Percentiles rank a stretch among this genome's conserved stretches.
Conservation (phyloP, 768 basidiomycete species). For the Kwoniella europaea region DNA sequence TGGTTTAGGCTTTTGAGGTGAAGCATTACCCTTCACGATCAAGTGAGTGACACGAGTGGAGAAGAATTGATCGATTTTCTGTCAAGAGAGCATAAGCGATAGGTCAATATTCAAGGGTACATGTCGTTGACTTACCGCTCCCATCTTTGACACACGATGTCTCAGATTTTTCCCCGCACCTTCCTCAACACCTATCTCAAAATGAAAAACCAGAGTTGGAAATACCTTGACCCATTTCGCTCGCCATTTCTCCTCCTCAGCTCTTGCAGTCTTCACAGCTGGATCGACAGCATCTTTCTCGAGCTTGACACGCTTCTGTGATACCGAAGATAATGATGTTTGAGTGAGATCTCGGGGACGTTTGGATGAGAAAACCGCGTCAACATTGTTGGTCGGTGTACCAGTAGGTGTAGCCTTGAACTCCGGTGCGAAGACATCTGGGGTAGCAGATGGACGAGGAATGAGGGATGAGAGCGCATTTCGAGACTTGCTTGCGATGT, state of each 20-base stretch:
- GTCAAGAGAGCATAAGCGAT: slow-evolving; percentile 17
- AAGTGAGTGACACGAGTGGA: slow-evolving; percentile 84
- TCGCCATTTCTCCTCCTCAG: slow-evolving; percentile 69
- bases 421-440: slow-evolving; percentile 43
- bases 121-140: slow-evolving; percentile 68
- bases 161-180: slow-evolving; percentile 62
- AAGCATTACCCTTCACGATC: slow-evolving; percentile 50
- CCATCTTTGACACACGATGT: slow-evolving; percentile 69
- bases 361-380: slow-evolving; percentile 6
- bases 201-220: slow-evolving; percentile 80
- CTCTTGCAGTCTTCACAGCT: slow-evolving; percentile 9
- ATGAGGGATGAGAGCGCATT: slow-evolving; percentile 18
- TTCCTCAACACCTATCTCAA: slow-evolving; percentile 67
- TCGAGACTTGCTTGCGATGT: slow-evolving; percentile 6
- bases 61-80: slow-evolving; percentile 89
- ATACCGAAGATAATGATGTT: neutral
- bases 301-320: slow-evolving; percentile 18
- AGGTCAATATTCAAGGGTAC: neutral
- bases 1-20: slow-evolving; percentile 37
- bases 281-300: slow-evolving; percentile 6
- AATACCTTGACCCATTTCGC: slow-evolving; percentile 84
- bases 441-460: slow-evolving; percentile 35
- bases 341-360: slow-evolving; percentile 10
- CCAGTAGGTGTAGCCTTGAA: neutral
- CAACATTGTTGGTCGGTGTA: neutral